Base-by-base conservation (phyloP, 2,329 filamentous ascomycete species). In the Ascochyta fabae region DNA sequence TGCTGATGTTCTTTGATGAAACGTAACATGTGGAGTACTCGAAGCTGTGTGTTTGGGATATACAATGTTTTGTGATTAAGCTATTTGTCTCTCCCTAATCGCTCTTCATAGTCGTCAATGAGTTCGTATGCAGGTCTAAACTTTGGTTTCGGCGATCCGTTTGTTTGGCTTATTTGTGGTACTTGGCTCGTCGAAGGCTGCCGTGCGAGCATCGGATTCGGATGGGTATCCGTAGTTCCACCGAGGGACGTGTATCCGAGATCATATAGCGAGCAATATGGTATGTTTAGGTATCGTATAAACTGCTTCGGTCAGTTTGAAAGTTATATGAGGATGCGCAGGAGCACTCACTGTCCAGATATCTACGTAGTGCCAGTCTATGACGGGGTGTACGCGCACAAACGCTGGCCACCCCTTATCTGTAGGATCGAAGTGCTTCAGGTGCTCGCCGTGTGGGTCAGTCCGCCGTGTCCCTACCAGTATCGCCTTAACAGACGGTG, bases 281-380 rank as follows among this genome's bases (percentile, higher is more conserved):
- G 87, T 26, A 98, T 87, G 1, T 86, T 83, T 27, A 98, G 79
- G 68, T 90, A 87, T 27, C 89, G 85, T 59, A 96, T 89, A 72
- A 96, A 95, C 88, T 92, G 57, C 56, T 31, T 5, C 6, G 24
- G 23, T 38, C 22, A 54, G 58, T 50, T 23, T 51, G 43, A 15
- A n/a, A n/a, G 13, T 23, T 16, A 16, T 12, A 1, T 50, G 4
- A 8, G 2, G 16, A 9, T 12, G 3, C 9, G 10, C n/a, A 15
- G 12, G 9, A 12, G n/a, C 12, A 82, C 91, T 81, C 71, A 96
- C 92, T 16, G 88, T 86, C 95, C 95, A 98, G 49, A 98, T 94
- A 75, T 98, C 94, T 10, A 86, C 85, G 75, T 97, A 96, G 74
- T 95, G 91, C 95, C 95, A 99, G 77, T 99, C 95, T 70, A 99